Conservation (phyloP, 2,329 filamentous ascomycete genomes). For the Cephalotrichum gorgonifer region DNA sequence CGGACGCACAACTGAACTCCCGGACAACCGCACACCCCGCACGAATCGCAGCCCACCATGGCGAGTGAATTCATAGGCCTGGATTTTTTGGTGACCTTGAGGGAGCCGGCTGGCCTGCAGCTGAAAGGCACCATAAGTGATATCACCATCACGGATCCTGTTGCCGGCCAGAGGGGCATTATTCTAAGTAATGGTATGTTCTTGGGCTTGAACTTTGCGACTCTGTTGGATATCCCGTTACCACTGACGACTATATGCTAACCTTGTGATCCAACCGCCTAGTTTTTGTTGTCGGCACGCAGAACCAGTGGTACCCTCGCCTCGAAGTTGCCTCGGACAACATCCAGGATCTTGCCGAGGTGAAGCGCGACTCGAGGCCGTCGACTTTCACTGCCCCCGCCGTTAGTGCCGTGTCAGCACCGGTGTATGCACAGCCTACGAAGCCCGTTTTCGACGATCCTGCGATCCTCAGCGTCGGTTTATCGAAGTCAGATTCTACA, state of each 20-base stretch:
- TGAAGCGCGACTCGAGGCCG: conserved; percentile 18
- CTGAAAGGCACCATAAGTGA: conserved; percentile 62
- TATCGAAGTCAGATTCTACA: not conserved
- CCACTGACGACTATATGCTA: conserved; percentile 6
- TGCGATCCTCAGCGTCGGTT: conserved; percentile 61
- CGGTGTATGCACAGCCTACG: conserved; percentile 13
- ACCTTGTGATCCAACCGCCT: conserved; percentile 4
- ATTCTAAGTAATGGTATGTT: conserved; percentile 60
- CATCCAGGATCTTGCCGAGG: conserved; percentile 33
- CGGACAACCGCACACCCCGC: not conserved
- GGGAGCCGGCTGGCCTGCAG: conserved; percentile 50
- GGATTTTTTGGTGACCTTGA: conserved; percentile 64
- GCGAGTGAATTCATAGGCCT: conserved; percentile 64
- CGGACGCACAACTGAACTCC: not conserved
- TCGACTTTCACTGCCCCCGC: conserved; percentile 16
- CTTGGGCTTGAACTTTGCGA: not conserved
- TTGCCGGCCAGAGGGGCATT: conserved; percentile 52
- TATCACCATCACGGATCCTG: conserved; percentile 25
- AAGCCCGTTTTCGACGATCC: conserved; percentile 59
- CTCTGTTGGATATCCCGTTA: not conserved
- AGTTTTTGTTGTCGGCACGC: conserved; percentile 30
- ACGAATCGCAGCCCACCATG: conserved; percentile 6
- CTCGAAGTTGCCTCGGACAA: conserved; percentile 12
- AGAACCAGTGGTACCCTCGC: conserved; percentile 30
- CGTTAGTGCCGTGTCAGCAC: conserved; percentile 14